A percentile compares a stretch with the other conserved stretches of the same genome.
phyloP scores from a whole-genome alignment of 148 eudicot genomes.

The Cornus florida region DNA sequence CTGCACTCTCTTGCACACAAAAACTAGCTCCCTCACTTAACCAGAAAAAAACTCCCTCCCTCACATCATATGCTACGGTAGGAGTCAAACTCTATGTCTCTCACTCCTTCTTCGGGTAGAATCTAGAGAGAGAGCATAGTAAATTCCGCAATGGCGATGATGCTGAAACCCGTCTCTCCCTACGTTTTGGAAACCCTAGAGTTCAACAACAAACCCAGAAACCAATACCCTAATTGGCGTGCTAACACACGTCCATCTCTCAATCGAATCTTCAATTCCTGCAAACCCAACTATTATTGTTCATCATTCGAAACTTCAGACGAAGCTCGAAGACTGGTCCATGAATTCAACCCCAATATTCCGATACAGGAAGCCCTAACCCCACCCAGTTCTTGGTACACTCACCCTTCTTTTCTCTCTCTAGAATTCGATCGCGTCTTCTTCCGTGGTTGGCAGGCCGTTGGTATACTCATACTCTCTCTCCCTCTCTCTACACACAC shows the following conservation, averaged over 20 bases:
- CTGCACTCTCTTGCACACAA: no score
- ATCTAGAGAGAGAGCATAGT: no score
- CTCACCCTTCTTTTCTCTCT: slow-evolving; percentile 59
- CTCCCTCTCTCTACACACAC: background rate
- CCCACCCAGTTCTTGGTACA: slow-evolving; percentile 92
- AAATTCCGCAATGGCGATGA: background rate
- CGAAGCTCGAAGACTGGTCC: slow-evolving; percentile 30
- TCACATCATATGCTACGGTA: no score
- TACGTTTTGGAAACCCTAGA: background rate
- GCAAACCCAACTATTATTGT: background rate
- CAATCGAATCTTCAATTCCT: background rate
- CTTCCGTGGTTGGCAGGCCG: slow-evolving; percentile 82
- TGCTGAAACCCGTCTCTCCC: background rate
- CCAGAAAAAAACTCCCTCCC: no score
- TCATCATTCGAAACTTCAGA: background rate
- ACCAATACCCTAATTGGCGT: background rate
- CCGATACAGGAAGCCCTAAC: slow-evolving; percentile 78
- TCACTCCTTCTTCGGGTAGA: no score
- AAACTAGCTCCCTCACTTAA: no score
- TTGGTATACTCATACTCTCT: slow-evolving; percentile 43
- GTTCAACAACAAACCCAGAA: background rate
- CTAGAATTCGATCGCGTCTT: slow-evolving; percentile 76
- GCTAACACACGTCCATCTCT: background rate
- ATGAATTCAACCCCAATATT: slow-evolving; percentile 70
- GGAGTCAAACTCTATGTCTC: no score